Evolutionary conservation across 495 filamentous ascomycete species (phyloP), one percentile per base, ranked within the genome.

Genomic region (Neurospora sp.): DNA sequence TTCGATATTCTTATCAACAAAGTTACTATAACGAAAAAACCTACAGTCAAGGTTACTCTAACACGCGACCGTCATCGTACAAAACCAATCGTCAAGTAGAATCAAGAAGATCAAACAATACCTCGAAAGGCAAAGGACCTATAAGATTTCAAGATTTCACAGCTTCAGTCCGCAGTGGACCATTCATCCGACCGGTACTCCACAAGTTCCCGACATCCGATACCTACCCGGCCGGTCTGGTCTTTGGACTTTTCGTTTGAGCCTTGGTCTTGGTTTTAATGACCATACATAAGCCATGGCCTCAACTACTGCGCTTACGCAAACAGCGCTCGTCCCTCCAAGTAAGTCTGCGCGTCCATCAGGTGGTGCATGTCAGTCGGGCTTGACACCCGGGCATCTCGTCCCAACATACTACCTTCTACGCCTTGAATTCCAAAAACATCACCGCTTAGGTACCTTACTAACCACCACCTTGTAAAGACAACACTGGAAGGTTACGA

Each of bases 401-500:
- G 20, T 53, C 46, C 12, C 27, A 22, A 53, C 46, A 53, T 53
- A 44, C n/a, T 22, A 22, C 8, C n/a, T 22, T 1, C 42, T 53
- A 53, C 9, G 11, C 27, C 20, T 5, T 59, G 20, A 59, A 27
- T 59, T 2, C 20, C n/a, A 27, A 59, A 59, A 59, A 2, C 1
- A 27, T 53, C 46, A 27, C 46, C 20, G 20, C n/a, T 53, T n/a
- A 22, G 12, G 7, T 37, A 61, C 27, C 48, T 65, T 65, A 18
- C 53, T 65, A 27, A 65, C 27, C 27, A 8, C 22, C 12, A 8
- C 27, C 12, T 35, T 65, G 14, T 14, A 35, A 65, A 84, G 81
- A 75, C 71, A 76, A 77, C 69, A 79, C 90, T 12, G 86, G 89
- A 39, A 88, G 87, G 44, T 83, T 91, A 76, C 91, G 89, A 80